Percentiles rank a stretch among this genome's conserved stretches.
Evolutionary conservation across 768 basidiomycete genomes (phyloP).

Genomic region (Pisolithus tinctorius): DNA sequence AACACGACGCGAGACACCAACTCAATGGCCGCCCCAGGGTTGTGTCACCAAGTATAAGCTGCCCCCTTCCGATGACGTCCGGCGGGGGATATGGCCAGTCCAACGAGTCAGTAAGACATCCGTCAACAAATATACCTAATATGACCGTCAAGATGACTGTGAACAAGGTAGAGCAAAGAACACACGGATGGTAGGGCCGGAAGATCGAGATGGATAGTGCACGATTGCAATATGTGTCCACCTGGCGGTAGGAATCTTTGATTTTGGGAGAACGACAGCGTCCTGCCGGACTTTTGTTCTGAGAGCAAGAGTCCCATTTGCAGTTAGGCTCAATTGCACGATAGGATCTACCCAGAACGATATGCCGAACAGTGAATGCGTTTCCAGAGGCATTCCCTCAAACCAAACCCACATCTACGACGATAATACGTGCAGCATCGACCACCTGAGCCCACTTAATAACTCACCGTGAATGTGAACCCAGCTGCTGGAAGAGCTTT

Average conservation of each 20-base stretch:
- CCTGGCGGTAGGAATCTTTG: conserved; percentile 43
- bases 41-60: conserved; percentile 54
- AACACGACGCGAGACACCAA: conserved; percentile 66
- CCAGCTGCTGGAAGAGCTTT: conserved; percentile 55
- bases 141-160: conserved; percentile 2
- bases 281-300: conserved; percentile 33
- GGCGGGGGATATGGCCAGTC: conserved; percentile 55
- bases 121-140: conserved; percentile 70
- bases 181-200: conserved; percentile 58
- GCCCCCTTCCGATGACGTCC: conserved; percentile 28
- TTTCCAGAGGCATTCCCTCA: conserved; percentile 32
- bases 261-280: conserved; percentile 37
- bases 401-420: conserved; percentile 44
- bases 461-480: conserved; percentile 63
- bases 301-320: conserved; percentile 53
- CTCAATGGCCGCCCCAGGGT: conserved; percentile 28
- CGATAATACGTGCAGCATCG: not conserved
- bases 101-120: conserved; percentile 54
- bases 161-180: conserved; percentile 1
- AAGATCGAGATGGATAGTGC: conserved; percentile 50
- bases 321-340: conserved; percentile 42
- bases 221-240: conserved; percentile 74
- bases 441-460: not conserved
- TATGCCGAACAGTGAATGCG: conserved; percentile 33
- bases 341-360: conserved; percentile 24